These are phyloP conservation scores for Lophiostoma macrostomum DNA, from an alignment of 495 filamentous ascomycete genomes.

Conservation along the genomic window DNA sequence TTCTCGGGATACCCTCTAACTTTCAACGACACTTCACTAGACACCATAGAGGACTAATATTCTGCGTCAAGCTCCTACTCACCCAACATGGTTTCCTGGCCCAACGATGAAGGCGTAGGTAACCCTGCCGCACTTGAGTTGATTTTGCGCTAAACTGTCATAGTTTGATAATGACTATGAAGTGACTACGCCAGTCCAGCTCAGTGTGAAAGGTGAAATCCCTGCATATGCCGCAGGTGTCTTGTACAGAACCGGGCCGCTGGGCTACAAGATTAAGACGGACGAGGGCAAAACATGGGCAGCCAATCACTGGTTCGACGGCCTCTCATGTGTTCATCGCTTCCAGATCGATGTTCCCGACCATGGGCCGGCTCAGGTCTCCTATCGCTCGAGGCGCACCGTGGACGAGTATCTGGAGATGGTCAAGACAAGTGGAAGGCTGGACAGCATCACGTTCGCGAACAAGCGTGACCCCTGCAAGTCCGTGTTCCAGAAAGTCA, in stretches of 20 bases:
- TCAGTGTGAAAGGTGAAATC: conserved; percentile 27
- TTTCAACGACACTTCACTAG: background rate
- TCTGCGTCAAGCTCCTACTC: background rate
- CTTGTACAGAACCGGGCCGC: conserved; percentile 78
- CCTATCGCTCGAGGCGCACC: conserved; percentile 70
- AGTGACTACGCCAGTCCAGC: conserved; percentile 18
- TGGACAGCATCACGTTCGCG: conserved; percentile 54
- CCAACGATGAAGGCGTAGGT: conserved; percentile 18
- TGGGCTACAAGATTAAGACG: conserved; percentile 63
- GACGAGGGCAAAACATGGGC: conserved; percentile 54
- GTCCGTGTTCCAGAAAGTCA: conserved; percentile 63
- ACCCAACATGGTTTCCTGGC: conserved; percentile 17
- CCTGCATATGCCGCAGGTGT: conserved; percentile 48
- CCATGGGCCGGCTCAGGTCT: conserved; percentile 44
- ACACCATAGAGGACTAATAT: background rate
- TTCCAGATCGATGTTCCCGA: conserved; percentile 56
- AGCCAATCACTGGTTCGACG: conserved; percentile 77
- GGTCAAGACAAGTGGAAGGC: conserved; percentile 51
- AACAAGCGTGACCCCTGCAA: conserved; percentile 66
- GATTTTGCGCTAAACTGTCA: background rate
- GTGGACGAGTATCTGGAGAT: conserved; percentile 55
- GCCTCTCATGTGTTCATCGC: conserved; percentile 68
- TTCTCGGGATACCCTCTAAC: background rate
- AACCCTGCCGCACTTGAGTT: too few relatives aligned
- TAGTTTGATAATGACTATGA: conserved; percentile 33